Evolutionary conservation across 352 stramenopile genomes (phyloP), one percentile per base, ranked within the genome.

Genomic region (Thalassiosira sp.): DNA sequence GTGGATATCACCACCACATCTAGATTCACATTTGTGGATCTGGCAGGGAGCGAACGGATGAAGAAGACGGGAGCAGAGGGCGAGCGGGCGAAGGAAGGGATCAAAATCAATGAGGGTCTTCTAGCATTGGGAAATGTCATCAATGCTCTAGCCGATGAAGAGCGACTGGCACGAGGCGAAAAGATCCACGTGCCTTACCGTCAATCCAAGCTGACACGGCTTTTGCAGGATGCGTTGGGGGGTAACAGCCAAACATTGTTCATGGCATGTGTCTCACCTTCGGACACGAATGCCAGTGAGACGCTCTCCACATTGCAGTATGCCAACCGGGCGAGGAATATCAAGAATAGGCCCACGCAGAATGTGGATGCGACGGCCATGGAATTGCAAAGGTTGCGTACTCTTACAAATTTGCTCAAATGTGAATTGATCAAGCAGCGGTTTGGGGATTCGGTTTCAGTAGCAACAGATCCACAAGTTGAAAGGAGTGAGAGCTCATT

Each of bases 41-140:
- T 96, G n/a, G 92, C 92, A n/a, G 92, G 92, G 5, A 93, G 84
- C 81, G 84, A 91, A 54, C 45, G 85, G 25, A 88, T 98, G 73
- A 98, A 98, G 71, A 96, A 96, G 45, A 99, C 96, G 16, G 94
- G 96, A 64, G 81, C 82, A 59, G 73, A 89, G 61, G 85, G 90
- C 16, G 70, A 88, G 73, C 89, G 96, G 0, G 81, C 98, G 59
- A 96, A 94, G 65, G 96, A 99, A 90, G 96, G 95, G 28, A 98
- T 99, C 46, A 93, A 98, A 74, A 99, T 99, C 83, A 99, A 99
- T 89, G 97, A 98, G 81, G 97, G 97, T 1, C 89, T 99, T 18
- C 87, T 99, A 13, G 96, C 95, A 6, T 90, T 99, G 15, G 97
- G 97, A 1, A 98, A 98, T 75, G 96, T 99, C 25, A 98, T 99